These are phyloP conservation scores for Phaeodactylum tricornutum DNA, from an alignment of 108 stramenopile genomes.

Conservation along the genomic window DNA sequence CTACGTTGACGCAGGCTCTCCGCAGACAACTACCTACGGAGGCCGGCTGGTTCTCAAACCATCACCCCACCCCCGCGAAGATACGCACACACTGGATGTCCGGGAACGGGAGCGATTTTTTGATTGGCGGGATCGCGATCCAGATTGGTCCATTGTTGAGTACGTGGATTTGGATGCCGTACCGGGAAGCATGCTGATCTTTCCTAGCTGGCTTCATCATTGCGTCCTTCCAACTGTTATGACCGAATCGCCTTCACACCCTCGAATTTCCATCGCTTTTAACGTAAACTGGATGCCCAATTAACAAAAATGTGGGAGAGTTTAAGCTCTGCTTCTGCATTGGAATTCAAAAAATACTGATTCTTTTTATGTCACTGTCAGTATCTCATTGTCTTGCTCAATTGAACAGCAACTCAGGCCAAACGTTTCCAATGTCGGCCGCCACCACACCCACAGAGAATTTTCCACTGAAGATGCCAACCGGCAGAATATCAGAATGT, in stretches of 20 bases:
- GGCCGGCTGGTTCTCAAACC: slow-evolving; percentile 14
- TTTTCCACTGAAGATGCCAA: too few species aligned
- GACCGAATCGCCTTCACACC: background rate
- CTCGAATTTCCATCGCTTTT: slow-evolving; percentile 6
- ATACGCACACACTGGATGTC: background rate
- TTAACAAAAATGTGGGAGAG: too few species aligned
- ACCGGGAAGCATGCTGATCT: slow-evolving; percentile 3
- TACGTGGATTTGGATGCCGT: slow-evolving; percentile 4
- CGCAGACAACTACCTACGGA: background rate
- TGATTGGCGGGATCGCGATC: too few species aligned
- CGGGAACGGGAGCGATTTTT: slow-evolving; percentile 2
- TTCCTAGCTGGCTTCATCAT: slow-evolving; percentile 13
- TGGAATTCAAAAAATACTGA: too few species aligned
- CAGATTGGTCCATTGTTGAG: too few species aligned
- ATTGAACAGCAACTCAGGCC: too few species aligned
- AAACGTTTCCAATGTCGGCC: too few species aligned
- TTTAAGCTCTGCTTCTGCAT: too few species aligned
- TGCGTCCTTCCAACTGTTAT: slow-evolving; percentile 2
- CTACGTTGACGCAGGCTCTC: background rate
- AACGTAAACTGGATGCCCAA: slow-evolving; percentile 7
- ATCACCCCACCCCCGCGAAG: slow-evolving; percentile 4
- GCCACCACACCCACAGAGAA: too few species aligned
- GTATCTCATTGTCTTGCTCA: too few species aligned
- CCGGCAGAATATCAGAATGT: too few species aligned
- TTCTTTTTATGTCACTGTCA: too few species aligned